Evolutionary conservation across 495 filamentous ascomycete genomes (phyloP).

Genomic region (Daldinia bambusicola): DNA sequence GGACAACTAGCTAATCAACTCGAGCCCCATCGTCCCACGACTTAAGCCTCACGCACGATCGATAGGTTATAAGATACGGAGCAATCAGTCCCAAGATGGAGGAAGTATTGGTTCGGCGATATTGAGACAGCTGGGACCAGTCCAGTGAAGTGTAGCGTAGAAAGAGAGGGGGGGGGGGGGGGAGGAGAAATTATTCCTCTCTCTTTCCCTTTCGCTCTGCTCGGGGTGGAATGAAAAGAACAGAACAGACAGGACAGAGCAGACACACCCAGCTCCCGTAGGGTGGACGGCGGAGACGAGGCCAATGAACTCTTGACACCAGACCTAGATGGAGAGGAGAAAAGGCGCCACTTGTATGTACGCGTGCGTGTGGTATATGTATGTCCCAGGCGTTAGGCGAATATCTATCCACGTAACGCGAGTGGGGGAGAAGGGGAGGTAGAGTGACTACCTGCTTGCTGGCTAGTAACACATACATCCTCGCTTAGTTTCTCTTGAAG

Average conservation of each 20-base stretch:
- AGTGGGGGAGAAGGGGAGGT: constrained; percentile 16
- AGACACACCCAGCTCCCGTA: constrained; percentile 1
- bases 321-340: constrained; percentile 8
- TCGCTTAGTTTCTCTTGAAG: constrained; percentile 7
- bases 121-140: constrained; percentile 2
- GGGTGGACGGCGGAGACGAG: constrained; percentile 5
- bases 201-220: neutral
- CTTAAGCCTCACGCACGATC: neutral
- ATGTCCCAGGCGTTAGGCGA: constrained; percentile 9
- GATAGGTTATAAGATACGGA: neutral
- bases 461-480: neutral
- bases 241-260: neutral
- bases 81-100: neutral
- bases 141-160: neutral
- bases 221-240: neutral
- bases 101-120: constrained; percentile 3
- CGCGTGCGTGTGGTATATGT: constrained; percentile 4
- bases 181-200: neutral
- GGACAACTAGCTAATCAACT: neutral
- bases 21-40: neutral
- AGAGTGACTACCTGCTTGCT: neutral
- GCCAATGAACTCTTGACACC: constrained; percentile 27
- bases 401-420: constrained; percentile 26
- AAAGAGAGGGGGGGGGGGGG: too few relatives aligned
- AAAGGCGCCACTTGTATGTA: neutral